Percentiles rank a stretch among this genome's conserved stretches.
These are phyloP conservation scores for Piedraia hortae DNA, from an alignment of 2,329 filamentous ascomycete genomes.

Conservation along the genomic window DNA sequence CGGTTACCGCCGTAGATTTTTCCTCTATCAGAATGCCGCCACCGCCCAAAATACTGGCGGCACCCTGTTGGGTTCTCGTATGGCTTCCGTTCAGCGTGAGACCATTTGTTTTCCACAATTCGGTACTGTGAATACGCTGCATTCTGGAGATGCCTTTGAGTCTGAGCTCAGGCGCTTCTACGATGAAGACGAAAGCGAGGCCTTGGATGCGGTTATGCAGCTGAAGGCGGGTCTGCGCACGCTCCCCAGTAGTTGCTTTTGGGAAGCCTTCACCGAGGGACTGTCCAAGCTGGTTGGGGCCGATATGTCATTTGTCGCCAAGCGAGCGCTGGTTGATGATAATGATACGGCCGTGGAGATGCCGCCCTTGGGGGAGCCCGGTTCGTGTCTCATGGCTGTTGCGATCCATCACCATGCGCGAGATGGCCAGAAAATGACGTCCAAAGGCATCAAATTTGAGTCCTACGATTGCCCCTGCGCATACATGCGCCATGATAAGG, in stretches of 20 bases:
- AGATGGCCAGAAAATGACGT: constrained; percentile 24
- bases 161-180: constrained; percentile 5
- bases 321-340: constrained; percentile 32
- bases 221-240: constrained; percentile 29
- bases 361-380: constrained; percentile 30
- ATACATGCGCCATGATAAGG: constrained; percentile 44
- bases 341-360: constrained; percentile 30
- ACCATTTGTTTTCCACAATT: constrained; percentile 6
- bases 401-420: constrained; percentile 36
- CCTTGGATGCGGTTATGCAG: constrained; percentile 29
- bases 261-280: constrained; percentile 34
- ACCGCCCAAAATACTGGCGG: no score
- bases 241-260: constrained; percentile 32
- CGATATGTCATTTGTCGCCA: constrained; percentile 42
- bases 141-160: constrained; percentile 4
- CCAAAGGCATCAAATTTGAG: constrained; percentile 34
- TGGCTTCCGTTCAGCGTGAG: constrained; percentile 5
- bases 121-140: constrained; percentile 3
- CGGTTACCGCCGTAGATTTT: no score
- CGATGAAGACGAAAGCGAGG: constrained; percentile 26
- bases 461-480: constrained; percentile 37
- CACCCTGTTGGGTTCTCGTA: no score
- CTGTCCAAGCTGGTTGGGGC: constrained; percentile 33
- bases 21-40: no score
- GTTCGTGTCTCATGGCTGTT: constrained; percentile 34